A percentile compares a stretch with the other conserved stretches of the same genome.
Evolutionary conservation across 495 filamentous ascomycete genomes (phyloP).

Genomic region (Cetradonia linearis): DNA sequence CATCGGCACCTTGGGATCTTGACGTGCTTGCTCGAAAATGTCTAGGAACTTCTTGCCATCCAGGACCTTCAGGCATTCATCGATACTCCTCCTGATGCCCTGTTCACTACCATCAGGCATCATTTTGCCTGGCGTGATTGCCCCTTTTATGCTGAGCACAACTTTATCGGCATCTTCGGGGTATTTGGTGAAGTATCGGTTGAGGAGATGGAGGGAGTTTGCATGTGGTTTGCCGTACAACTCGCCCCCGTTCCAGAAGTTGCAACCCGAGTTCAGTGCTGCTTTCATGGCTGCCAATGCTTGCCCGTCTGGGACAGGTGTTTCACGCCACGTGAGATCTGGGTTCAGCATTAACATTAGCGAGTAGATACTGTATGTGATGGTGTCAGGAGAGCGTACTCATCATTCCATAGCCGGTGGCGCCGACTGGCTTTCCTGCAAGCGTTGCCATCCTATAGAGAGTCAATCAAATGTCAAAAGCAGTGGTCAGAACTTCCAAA

Average conservation of each 20-base stretch:
- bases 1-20: conserved; percentile 53
- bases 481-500: background rate
- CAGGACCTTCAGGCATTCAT: conserved; percentile 47
- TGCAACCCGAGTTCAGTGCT: conserved; percentile 54
- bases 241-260: conserved; percentile 74
- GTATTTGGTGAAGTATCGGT: conserved; percentile 50
- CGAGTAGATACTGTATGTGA: background rate
- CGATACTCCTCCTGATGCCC: conserved; percentile 54
- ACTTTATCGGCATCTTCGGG: conserved; percentile 52
- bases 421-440: conserved; percentile 41
- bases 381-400: conserved; percentile 22
- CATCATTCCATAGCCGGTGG: conserved; percentile 52
- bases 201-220: conserved; percentile 52
- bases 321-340: conserved; percentile 67
- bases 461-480: background rate
- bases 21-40: conserved; percentile 67
- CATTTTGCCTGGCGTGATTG: conserved; percentile 27
- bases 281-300: conserved; percentile 59
- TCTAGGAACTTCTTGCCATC: conserved; percentile 65
- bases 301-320: conserved; percentile 47
- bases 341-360: conserved; percentile 34
- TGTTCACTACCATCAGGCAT: conserved; percentile 51
- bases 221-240: conserved; percentile 63
- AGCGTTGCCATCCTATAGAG: conserved; percentile 32
- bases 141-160: conserved; percentile 52